Evolutionary conservation across 2,329 filamentous ascomycete genomes (phyloP), one percentile per base, ranked within the genome.

Genomic region (Pseudopithomyces chartarum): DNA sequence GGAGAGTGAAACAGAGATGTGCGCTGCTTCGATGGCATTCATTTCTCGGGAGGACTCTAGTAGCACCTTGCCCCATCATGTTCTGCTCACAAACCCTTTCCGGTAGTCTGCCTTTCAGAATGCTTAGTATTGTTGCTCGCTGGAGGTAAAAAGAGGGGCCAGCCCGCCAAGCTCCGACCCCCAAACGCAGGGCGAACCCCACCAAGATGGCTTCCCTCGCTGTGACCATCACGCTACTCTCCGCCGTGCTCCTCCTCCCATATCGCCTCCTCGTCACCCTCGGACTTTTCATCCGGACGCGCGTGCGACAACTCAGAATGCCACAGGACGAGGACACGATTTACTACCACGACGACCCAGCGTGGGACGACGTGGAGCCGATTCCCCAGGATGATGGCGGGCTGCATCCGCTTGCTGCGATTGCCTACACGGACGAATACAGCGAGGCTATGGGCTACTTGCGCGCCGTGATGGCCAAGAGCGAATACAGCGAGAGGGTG

Each of bases 371-470:
- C 78, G 83, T 97, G 50, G 81, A 86, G 51, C 93, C 93, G 19
- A 89, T 98, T 54, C 87, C 90, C 3, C 88, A 95, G 67, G 85
- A 92, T 70, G 93, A 97, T 78, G 90, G 92, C 57, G 89, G 82
- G 32, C 72, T 77, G 57, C 78, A 89, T 65, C 92, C 94, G 26
- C 85, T 99, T 56, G 94, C 94, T n/a, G 87, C 89, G 57, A 99
- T 99, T 76, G 89, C 93, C 56, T 99, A 99, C 77, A 86, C 89
- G 2, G 87, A 91, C 32, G 89, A 95, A 62, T 99, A 99, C 76
- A 86, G 89, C 60, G 93, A 97, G 80, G 93, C 91, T 45, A 95
- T 96, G 79, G 88, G 90, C 43, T 99, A 98, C 78, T 86, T 99
- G 52, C 90, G 95, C 59, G 93, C 95, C 59, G 85, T 97, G 65